Base-by-base conservation (phyloP, 352 stramenopile genomes). In the Phytophthora tentaculata region DNA sequence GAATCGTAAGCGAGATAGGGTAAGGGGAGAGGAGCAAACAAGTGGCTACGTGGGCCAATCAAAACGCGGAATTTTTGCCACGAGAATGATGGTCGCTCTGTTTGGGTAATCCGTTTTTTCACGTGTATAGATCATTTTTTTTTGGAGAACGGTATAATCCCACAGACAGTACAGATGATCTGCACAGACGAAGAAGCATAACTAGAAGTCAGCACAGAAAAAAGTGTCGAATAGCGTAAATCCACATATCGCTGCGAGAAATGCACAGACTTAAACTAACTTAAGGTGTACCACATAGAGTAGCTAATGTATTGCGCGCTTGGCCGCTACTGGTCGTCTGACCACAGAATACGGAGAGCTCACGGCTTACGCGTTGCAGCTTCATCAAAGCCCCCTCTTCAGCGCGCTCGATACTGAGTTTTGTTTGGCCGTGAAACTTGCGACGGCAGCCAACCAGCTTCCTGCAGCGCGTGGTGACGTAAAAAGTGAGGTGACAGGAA, bases 21-120 rank as follows among this genome's bases (percentile, higher is more conserved):
- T 1, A 48, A 61, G 49, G 64, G 56, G 41, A 32, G 50, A 24
- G n/a, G 37, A 53, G 50, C 23, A 71, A 71, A 48, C 53, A 47
- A 10, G 37, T 26, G 14, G 35, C 0, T 37, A 28, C 4, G 14
- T 5, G 4, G 56, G 19, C 61, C 52, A 68, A 68, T 68, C 41
- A 61, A 8, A 45, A 49, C 2, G 5, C 19, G 3, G 7, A 23
- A 19, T 19, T 23, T 4, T 2, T 4, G 12, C 32, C 5, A 9
- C 14, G 6, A 54, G 61, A 68, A 52, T 68, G 61, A 52, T 67
- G 60, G 26, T 55, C 32, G 6, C 2, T 20, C 23, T 37, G 12
- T 5, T 14, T 39, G n/a, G 8, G 23, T 44, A 62, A 62, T 54
- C 43, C 54, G 2, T 47, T 2, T 17, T 53, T 24, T 59, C 48